phyloP scores from a whole-genome alignment of 108 stramenopile genomes.

The Fistulifera pelliculosa region DNA sequence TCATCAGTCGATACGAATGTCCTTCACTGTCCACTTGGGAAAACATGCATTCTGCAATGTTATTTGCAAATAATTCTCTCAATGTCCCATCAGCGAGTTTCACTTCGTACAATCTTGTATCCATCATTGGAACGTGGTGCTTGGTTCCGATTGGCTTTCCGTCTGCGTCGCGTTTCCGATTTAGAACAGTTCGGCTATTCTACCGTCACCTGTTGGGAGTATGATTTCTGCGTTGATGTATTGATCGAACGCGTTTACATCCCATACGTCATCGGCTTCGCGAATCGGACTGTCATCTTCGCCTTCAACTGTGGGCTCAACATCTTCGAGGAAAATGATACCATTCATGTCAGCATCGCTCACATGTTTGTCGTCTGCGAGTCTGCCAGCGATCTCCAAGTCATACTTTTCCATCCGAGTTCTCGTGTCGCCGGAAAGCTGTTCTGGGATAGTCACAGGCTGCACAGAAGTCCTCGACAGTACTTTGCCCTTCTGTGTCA shows the following conservation, averaged over 20 bases:
- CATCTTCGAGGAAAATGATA: background rate
- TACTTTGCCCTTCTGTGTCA: conserved; percentile 9
- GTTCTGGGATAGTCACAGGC: conserved; percentile 15
- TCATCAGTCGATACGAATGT: background rate
- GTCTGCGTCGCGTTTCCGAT: conserved; percentile 14
- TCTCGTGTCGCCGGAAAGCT: background rate
- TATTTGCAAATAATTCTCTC: conserved; percentile 7
- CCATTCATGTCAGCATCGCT: background rate
- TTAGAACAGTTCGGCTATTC: conserved; percentile 8
- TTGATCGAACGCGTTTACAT: conserved; percentile 6
- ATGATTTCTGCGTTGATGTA: conserved; percentile 11
- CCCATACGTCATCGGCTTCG: background rate
- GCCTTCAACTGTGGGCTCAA: background rate
- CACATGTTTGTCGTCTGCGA: background rate
- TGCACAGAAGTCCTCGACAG: conserved; percentile 17
- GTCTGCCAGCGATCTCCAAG: background rate
- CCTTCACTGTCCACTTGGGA: conserved; percentile 11
- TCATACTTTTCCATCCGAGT: background rate
- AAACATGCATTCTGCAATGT: conserved; percentile 12
- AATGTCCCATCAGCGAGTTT: conserved; percentile 4
- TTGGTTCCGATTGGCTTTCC: conserved; percentile 6
- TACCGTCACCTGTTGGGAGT: conserved; percentile 9
- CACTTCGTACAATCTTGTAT: conserved; percentile 15
- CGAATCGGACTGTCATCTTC: background rate
- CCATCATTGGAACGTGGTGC: conserved; percentile 11